Conservation (phyloP, 2,329 filamentous ascomycete genomes). For the Trichoderma pleuroti region DNA sequence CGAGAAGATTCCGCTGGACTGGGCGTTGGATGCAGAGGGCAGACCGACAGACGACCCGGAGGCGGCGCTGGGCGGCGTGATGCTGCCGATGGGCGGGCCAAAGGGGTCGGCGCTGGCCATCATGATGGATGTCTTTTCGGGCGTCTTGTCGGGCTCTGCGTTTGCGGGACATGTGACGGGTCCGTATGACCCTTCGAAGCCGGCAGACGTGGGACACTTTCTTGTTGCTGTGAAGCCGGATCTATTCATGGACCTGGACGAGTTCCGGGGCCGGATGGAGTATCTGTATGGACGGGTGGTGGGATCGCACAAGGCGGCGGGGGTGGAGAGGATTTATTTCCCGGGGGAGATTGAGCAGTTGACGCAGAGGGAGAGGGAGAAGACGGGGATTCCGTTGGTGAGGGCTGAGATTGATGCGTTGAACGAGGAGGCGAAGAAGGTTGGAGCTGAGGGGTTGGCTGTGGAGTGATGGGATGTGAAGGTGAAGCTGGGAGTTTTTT, state of each 20-base stretch:
- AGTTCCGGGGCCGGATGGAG: slow-evolving; percentile 62
- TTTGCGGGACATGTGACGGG: slow-evolving; percentile 74
- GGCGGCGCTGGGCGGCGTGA: slow-evolving; percentile 69
- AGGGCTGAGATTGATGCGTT: slow-evolving; percentile 53
- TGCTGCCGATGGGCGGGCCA: slow-evolving; percentile 82
- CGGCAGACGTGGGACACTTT: slow-evolving; percentile 72
- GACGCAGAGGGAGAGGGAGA: slow-evolving; percentile 47
- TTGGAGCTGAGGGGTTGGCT: slow-evolving; percentile 33
- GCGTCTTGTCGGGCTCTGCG: slow-evolving; percentile 70
- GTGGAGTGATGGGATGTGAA: background rate
- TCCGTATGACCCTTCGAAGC: slow-evolving; percentile 68
- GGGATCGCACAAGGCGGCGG: slow-evolving; percentile 50
- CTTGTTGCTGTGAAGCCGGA: slow-evolving; percentile 70
- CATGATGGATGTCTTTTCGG: slow-evolving; percentile 90
- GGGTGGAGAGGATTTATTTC: slow-evolving; percentile 58
- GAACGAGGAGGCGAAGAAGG: slow-evolving; percentile 50
- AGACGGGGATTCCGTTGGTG: slow-evolving; percentile 57
- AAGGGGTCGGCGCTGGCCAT: slow-evolving; percentile 74
- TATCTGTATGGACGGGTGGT: slow-evolving; percentile 53
- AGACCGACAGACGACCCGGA: slow-evolving; percentile 67
- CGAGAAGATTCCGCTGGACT: slow-evolving; percentile 67
- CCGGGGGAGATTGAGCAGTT: slow-evolving; percentile 61
- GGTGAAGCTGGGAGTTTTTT: background rate
- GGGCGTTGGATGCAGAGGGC: slow-evolving; percentile 72
- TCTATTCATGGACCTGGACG: slow-evolving; percentile 66